These are phyloP conservation scores for Plantago elongata DNA, from an alignment of 257 asterid genomes.

Conservation along the genomic window DNA sequence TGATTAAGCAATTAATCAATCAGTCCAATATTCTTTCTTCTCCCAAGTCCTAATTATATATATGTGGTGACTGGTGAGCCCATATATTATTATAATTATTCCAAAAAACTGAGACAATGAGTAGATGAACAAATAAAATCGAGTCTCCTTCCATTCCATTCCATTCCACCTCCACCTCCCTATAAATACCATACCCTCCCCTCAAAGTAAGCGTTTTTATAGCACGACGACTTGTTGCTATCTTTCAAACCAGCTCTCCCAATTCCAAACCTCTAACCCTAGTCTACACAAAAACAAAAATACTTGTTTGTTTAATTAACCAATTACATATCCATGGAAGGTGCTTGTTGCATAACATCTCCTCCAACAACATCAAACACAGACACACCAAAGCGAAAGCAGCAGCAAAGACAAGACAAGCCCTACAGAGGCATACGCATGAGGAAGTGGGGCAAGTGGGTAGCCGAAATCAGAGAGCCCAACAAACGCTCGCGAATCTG, in stretches of 20 bases:
- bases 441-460: conserved; percentile 99
- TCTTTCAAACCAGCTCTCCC: background rate
- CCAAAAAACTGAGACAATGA: too few relatives aligned
- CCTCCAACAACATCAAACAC: background rate
- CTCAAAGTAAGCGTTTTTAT: conserved; percentile 4
- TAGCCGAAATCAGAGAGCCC: conserved; percentile 87
- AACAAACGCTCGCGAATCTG: conserved; percentile 78
- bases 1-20: too few relatives aligned
- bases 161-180: background rate
- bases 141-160: background rate
- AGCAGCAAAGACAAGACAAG: conserved; percentile 14
- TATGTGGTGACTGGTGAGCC: too few relatives aligned
- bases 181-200: background rate
- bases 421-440: conserved; percentile 81
- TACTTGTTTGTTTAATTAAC: too few relatives aligned
- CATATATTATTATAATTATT: too few relatives aligned
- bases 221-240: conserved; percentile 3
- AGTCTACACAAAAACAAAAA: background rate
- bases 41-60: too few relatives aligned
- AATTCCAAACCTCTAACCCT: background rate
- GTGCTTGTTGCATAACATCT: conserved; percentile 6
- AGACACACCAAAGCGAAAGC: too few relatives aligned
- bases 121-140: too few relatives aligned
- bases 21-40: too few relatives aligned
- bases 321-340: background rate